A percentile compares a stretch with the other conserved stretches of the same genome.
phyloP scores from a whole-genome alignment of 1,284 basidiomycete genomes.

The Sporisorium sorghi region DNA sequence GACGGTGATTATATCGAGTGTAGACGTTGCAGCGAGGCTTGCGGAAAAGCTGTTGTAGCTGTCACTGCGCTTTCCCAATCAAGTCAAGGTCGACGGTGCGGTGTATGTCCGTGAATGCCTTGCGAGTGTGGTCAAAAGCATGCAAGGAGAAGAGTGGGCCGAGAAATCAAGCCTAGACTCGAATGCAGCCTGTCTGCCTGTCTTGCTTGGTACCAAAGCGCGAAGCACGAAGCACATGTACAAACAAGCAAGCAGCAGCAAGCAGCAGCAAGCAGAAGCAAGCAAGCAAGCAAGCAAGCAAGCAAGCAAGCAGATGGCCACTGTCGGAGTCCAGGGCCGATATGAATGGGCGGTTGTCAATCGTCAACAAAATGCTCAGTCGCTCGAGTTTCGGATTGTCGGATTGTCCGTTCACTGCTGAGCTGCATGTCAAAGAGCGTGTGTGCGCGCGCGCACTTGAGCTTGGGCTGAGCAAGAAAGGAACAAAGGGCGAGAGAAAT shows the following conservation, averaged over 20 bases:
- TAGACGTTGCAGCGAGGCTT: background rate
- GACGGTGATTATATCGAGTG: background rate
- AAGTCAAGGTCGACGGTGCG: background rate
- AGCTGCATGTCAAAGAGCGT: too few relatives aligned
- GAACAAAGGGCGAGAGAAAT: background rate
- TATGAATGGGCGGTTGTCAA: background rate
- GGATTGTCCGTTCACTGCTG: background rate
- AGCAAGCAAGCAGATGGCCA: too few relatives aligned
- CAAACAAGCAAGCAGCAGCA: background rate
- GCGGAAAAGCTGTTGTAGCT: background rate
- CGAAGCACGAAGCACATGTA: too few relatives aligned
- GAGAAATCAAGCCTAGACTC: background rate
- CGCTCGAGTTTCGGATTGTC: background rate
- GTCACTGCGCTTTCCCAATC: too few relatives aligned
- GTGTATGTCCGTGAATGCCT: too few relatives aligned
- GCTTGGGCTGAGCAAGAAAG: background rate
- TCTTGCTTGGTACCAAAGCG: too few relatives aligned
- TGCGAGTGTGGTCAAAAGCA: too few relatives aligned
- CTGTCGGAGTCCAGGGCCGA: slow-evolving; percentile 4
- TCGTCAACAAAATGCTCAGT: background rate
- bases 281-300: too few relatives aligned
- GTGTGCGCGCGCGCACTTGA: background rate
- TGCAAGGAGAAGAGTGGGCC: background rate
- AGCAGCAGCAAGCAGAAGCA: slow-evolving; percentile 1
- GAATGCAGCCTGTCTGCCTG: background rate